These are phyloP conservation scores for Polychaeton citri DNA, from an alignment of 2,329 filamentous ascomycete genomes.

Conservation along the genomic window DNA sequence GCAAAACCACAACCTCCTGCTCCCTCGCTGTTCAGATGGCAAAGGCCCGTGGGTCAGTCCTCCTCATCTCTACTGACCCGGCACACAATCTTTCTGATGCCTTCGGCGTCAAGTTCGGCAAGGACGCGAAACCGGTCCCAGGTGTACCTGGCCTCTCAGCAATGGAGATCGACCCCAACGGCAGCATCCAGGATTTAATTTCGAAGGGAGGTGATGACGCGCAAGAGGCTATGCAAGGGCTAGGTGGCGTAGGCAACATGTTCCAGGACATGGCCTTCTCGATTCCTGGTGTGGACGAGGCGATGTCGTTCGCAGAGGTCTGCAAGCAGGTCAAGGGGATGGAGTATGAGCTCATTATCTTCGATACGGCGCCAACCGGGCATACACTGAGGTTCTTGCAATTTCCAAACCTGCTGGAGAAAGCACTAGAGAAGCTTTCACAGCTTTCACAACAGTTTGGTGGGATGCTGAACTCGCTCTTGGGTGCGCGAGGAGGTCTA, in stretches of 20 bases:
- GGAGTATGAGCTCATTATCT: conserved; percentile 97
- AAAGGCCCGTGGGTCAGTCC: conserved; percentile 83
- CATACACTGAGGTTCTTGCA: conserved; percentile 98
- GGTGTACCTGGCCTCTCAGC: conserved; percentile 89
- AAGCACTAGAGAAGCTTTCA: conserved; percentile 92
- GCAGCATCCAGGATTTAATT: conserved; percentile 89
- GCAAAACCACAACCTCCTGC: conserved; percentile 98
- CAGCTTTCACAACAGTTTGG: conserved; percentile 91
- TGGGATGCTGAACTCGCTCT: conserved; percentile 84
- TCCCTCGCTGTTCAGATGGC: conserved; percentile 96
- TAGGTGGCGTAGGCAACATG: conserved; percentile 72
- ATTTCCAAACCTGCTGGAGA: conserved; percentile 95
- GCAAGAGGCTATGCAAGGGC: conserved; percentile 55
- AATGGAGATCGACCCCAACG: conserved; percentile 99
- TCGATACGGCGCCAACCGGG: conserved; percentile 94
- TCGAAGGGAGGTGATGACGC: conserved; percentile 61
- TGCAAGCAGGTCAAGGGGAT: conserved; percentile 98
- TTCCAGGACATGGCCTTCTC: conserved; percentile 98
- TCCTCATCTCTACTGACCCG: conserved; percentile 96
- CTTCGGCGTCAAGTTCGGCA: conserved; percentile 98
- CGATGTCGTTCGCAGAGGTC: conserved; percentile 98
- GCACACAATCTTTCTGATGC: conserved; percentile 97
- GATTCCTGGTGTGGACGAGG: conserved; percentile 96
- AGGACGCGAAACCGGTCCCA: conserved; percentile 84
- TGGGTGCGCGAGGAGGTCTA: conserved; percentile 62